These are phyloP conservation scores for Lachnellula arida DNA, from an alignment of 2,329 filamentous ascomycete genomes.

Conservation along the genomic window DNA sequence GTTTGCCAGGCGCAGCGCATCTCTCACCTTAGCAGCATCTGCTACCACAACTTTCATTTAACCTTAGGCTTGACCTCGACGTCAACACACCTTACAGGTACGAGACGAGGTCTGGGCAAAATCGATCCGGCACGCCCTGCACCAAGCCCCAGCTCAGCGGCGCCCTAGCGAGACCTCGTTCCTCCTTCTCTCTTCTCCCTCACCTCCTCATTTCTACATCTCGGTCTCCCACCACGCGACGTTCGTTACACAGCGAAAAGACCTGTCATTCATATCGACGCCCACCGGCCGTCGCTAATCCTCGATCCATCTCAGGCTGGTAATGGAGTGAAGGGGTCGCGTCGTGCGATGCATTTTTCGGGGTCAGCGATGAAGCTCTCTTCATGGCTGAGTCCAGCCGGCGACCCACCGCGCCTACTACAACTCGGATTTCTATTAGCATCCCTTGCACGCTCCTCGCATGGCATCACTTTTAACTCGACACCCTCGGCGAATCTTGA, in stretches of 20 bases:
- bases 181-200: background rate
- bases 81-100: background rate
- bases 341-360: conserved; percentile 8
- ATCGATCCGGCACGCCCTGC: background rate
- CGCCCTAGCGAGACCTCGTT: background rate
- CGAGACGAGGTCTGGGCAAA: background rate
- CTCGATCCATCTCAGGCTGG: background rate
- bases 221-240: conserved; percentile 1
- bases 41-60: background rate
- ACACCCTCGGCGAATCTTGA: conserved; percentile 71
- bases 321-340: conserved; percentile 22
- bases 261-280: background rate
- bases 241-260: conserved; percentile 6
- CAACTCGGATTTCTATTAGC: conserved; percentile 38
- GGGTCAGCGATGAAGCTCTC: conserved; percentile 30
- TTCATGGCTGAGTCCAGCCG: conserved; percentile 28
- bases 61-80: background rate
- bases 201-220: conserved; percentile 1
- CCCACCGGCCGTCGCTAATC: background rate
- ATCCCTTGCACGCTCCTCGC: conserved; percentile 37
- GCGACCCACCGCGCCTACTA: conserved; percentile 31
- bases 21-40: background rate
- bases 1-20: background rate
- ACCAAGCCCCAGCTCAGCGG: background rate
- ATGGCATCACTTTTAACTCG: conserved; percentile 54